Conservation (phyloP, 169 alveolate genomes). For the Neospora caninum region DNA sequence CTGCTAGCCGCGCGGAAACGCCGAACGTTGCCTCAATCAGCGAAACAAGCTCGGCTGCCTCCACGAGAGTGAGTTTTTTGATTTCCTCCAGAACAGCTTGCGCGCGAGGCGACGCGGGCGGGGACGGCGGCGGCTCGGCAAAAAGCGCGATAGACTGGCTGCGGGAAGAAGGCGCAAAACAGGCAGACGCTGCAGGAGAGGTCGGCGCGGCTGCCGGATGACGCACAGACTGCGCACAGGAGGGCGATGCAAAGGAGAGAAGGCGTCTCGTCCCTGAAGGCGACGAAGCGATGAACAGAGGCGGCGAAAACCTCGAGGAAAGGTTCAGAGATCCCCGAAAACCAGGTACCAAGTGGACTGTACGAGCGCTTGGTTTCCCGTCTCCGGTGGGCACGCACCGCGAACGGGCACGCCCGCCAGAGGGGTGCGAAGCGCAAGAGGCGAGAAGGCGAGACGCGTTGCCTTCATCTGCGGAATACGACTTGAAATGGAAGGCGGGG, state of each 20-base stretch:
- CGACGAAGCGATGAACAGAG: not conserved
- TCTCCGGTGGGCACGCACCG: too few species aligned
- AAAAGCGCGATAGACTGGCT: not conserved
- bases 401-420: too few species aligned
- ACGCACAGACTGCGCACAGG: not conserved
- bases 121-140: slow-evolving; percentile 30
- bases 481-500: too few species aligned
- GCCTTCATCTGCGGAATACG: too few species aligned
- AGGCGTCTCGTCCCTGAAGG: not conserved
- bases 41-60: slow-evolving; percentile 50
- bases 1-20: slow-evolving; percentile 41
- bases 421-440: too few species aligned
- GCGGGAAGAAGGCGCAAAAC: not conserved
- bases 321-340: too few species aligned
- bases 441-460: too few species aligned
- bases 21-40: slow-evolving; percentile 47
- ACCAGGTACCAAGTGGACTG: too few species aligned
- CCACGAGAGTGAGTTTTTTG: slow-evolving; percentile 61
- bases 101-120: slow-evolving; percentile 55
- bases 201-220: not conserved
- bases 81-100: slow-evolving; percentile 58
- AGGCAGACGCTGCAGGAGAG: not conserved
- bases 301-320: too few species aligned
- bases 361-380: too few species aligned
- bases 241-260: not conserved